Base-by-base conservation (phyloP, 1,284 basidiomycete species). In the Pseudozyma flocculosa region DNA sequence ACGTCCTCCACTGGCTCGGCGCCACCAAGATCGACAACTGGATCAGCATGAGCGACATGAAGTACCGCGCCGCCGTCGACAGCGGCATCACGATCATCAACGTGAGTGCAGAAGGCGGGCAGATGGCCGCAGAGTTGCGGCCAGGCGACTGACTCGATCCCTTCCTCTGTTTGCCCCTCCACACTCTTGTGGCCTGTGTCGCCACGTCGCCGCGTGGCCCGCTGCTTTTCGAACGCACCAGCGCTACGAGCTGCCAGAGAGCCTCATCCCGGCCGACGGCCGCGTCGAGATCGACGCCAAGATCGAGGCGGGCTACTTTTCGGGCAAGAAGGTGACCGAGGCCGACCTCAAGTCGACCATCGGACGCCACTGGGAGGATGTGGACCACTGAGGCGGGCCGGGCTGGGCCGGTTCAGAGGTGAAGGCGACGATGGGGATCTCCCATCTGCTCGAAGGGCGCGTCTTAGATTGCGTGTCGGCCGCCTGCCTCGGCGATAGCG, bases 21-120 rank as follows among this genome's bases (percentile, higher is more conserved):
- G 58, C 69, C 1, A 70, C 63, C 37, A 64, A 68, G 30, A 66
- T 72, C 40, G 64, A 59, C 39, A 70, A 69, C 36, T 61, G 68
- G 64, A 70, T 94, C 48, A 89, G 87, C 22, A 95, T 96, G 93
- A 88, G 87, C 65, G 88, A 91, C 75, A 89, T 91, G 88, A 95
- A 95, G 85, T 92, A 95, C 81, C 85, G 94, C 67, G 90, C 92
- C 9, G 55, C 79, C 34, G 61, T 94, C 45, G 83, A 86, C 60
- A 87, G 86, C 10, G 93, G 92, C 0, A 95, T 96, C 64, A 85
- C 85, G 1, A 92, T 96, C 67, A 54, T 84, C 70, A 86, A 60
- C 42, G 32, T 34, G 32, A 34, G 32, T 34, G 4, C 7, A n/a
- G n/a, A n/a, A n/a, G n/a, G n/a, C n/a, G n/a, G n/a, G n/a, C n/a